phyloP scores from a whole-genome alignment of 75 land plant genomes.

The Sequoia sempervirens region DNA sequence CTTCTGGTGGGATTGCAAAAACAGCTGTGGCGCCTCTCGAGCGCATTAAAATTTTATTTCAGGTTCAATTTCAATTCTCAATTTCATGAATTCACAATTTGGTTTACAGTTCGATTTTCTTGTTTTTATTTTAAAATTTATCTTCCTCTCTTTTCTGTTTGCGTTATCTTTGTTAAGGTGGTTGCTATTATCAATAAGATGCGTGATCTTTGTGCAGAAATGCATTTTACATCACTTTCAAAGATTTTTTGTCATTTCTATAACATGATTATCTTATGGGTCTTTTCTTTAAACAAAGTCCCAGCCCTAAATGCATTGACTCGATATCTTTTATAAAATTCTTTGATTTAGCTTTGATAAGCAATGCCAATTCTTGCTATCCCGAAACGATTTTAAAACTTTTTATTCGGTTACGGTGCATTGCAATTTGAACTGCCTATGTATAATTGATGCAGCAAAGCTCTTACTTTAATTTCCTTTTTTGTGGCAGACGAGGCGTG shows the following conservation, averaged over 20 bases:
- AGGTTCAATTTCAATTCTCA: conserved; percentile 31
- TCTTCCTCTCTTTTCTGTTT: neutral
- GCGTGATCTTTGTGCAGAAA: too few relatives aligned
- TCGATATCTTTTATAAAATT: neutral
- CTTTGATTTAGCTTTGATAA: neutral
- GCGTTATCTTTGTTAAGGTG: neutral
- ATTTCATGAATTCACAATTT: neutral
- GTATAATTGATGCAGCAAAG: neutral
- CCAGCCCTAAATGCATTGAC: neutral
- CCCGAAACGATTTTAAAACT: neutral
- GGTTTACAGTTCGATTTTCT: neutral
- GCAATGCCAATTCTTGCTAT: neutral
- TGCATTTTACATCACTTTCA: too few relatives aligned
- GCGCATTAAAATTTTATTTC: conserved; percentile 81
- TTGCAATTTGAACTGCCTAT: neutral
- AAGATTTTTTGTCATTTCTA: too few relatives aligned
- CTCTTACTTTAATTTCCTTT: neutral
- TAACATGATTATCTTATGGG: too few relatives aligned
- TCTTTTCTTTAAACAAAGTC: too few relatives aligned
- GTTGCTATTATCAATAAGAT: neutral
- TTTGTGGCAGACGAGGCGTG: conserved; percentile 62
- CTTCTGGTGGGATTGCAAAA: conserved; percentile 82
- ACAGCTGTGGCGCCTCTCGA: conserved; percentile 88
- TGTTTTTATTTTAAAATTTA: too few relatives aligned
- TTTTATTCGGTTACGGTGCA: neutral